phyloP scores from a whole-genome alignment of 106 monocot genomes.

The Allium sativum region DNA sequence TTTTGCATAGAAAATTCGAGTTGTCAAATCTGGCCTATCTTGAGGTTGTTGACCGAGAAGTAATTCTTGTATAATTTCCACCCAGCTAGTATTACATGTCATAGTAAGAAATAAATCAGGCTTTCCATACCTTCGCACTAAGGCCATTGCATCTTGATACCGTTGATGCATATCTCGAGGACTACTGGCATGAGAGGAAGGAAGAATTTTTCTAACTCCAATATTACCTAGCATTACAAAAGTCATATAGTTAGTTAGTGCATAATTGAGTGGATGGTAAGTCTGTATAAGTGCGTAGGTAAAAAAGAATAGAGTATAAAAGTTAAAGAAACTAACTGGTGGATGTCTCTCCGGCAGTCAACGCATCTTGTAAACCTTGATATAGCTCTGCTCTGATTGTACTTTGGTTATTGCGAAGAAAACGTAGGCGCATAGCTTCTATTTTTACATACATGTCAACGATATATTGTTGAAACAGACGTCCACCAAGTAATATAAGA shows the following conservation, averaged over 20 bases:
- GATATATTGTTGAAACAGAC: neutral
- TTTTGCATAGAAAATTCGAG: neutral
- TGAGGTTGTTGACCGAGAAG: neutral
- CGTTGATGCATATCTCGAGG: neutral
- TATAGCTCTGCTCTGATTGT: neutral
- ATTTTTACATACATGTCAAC: conserved; percentile 2
- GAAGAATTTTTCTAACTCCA: neutral
- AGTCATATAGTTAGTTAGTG: neutral
- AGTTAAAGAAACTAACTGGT: neutral
- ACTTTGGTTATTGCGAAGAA: neutral
- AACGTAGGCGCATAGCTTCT: neutral
- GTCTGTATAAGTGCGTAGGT: no score
- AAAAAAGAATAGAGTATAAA: neutral
- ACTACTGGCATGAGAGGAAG: neutral
- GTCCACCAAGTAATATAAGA: neutral
- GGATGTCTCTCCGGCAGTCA: neutral
- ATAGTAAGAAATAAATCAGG: neutral
- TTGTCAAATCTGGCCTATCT: neutral
- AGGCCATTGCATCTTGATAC: neutral
- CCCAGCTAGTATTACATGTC: neutral
- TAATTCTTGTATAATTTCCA: neutral
- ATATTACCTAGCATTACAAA: neutral
- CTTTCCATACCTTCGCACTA: neutral
- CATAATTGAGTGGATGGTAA: neutral
- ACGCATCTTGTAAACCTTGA: neutral